Evolutionary conservation across 306 rosid species (phyloP).

Genomic region (Luffa acutangula): DNA sequence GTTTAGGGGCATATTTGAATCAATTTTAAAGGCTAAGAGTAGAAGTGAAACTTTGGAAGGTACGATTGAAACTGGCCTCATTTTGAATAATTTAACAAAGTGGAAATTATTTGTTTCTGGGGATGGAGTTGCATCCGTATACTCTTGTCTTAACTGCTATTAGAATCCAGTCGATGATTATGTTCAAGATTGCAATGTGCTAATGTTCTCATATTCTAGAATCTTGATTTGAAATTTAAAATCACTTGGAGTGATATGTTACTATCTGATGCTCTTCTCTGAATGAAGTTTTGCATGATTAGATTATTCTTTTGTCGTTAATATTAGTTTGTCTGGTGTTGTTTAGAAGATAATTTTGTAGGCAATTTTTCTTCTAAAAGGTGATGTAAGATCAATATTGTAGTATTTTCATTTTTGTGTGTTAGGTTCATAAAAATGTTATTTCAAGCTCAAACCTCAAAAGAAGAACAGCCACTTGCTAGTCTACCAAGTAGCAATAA

Average conservation of each 20-base stretch:
- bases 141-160: background rate
- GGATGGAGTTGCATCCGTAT: background rate
- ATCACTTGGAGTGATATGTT: background rate
- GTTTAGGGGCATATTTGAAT: no score
- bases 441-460: constrained; percentile 5
- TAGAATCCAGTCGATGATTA: background rate
- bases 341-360: background rate
- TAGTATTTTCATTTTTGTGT: background rate
- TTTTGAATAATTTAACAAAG: no score
- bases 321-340: background rate
- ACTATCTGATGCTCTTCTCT: background rate
- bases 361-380: background rate
- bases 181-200: background rate
- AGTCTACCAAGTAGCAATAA: background rate
- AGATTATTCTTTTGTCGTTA: background rate
- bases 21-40: no score
- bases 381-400: background rate
- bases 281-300: background rate
- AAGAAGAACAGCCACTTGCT: constrained; percentile 7
- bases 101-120: background rate
- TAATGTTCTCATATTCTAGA: background rate
- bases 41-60: no score
- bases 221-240: background rate
- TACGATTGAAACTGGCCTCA: no score
- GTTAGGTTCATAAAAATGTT: constrained; percentile 5